Evolutionary conservation across 2,329 filamentous ascomycete species (phyloP).

Genomic region (Hyphodiscus sp.): DNA sequence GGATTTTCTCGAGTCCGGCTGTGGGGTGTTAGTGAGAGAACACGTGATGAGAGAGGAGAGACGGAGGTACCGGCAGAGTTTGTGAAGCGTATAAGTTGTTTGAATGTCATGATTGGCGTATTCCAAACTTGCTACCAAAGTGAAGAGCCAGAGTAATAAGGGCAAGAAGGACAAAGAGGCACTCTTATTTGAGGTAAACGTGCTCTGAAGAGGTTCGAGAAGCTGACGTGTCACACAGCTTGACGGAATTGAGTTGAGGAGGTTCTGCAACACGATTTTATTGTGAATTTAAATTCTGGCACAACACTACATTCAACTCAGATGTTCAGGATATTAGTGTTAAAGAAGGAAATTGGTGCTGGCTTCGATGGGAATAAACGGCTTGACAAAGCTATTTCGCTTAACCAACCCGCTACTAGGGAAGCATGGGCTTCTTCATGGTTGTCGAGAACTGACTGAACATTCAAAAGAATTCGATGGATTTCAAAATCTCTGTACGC

Average conservation of each 20-base stretch:
- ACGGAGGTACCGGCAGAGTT: conserved; percentile 21
- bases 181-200: too few species aligned
- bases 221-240: not conserved
- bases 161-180: not conserved
- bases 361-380: too few species aligned
- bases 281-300: not conserved
- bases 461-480: not conserved
- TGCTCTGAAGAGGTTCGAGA: not conserved
- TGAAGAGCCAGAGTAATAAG: too few species aligned
- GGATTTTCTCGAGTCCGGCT: conserved; percentile 55
- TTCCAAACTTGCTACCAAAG: too few species aligned
- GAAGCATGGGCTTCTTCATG: not conserved
- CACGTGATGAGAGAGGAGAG: not conserved
- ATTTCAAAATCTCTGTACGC: not conserved
- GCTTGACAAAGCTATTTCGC: not conserved
- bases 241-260: not conserved
- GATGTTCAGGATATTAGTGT: too few species aligned
- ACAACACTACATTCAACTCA: too few species aligned
- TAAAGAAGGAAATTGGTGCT: too few species aligned
- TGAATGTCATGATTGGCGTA: conserved; percentile 5
- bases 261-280: not conserved
- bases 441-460: not conserved
- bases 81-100: conserved; percentile 19
- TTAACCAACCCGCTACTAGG: not conserved
- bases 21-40: not conserved